A percentile compares a stretch with the other conserved stretches of the same genome.
phyloP scores from a whole-genome alignment of 2,329 filamentous ascomycete species.

The Verticillium albo-atrum region DNA sequence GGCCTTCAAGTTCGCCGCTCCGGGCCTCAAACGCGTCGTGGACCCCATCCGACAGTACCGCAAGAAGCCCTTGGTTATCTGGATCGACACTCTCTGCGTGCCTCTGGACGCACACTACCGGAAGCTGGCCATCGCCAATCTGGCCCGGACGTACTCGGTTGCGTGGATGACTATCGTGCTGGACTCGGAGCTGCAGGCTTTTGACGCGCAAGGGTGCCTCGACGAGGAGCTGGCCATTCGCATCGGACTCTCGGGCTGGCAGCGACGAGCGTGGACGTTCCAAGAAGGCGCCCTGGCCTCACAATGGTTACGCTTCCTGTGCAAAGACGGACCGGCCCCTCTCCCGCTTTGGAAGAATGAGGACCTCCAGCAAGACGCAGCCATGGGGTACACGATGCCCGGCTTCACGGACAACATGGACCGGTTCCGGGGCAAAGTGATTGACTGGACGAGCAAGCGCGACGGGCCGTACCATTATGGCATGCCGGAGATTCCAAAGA shows the following conservation, averaged over 20 bases:
- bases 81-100: neutral
- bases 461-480: neutral
- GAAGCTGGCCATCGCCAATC: neutral
- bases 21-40: neutral
- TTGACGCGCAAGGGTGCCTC: neutral
- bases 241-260: neutral
- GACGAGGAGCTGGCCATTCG: neutral
- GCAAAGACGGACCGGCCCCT: neutral
- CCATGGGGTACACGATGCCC: neutral
- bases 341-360: neutral
- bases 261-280: constrained; percentile 15
- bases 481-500: neutral
- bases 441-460: neutral
- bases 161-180: neutral
- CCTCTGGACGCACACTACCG: neutral
- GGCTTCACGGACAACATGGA: neutral
- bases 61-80: neutral
- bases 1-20: neutral
- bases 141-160: neutral
- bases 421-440: neutral
- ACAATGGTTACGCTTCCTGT: constrained; percentile 11
- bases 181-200: neutral
- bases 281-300: constrained; percentile 16
- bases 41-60: neutral
- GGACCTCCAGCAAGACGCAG: neutral